These are phyloP conservation scores for Lanmaoa rubissima DNA, from an alignment of 768 basidiomycete genomes.

Conservation along the genomic window DNA sequence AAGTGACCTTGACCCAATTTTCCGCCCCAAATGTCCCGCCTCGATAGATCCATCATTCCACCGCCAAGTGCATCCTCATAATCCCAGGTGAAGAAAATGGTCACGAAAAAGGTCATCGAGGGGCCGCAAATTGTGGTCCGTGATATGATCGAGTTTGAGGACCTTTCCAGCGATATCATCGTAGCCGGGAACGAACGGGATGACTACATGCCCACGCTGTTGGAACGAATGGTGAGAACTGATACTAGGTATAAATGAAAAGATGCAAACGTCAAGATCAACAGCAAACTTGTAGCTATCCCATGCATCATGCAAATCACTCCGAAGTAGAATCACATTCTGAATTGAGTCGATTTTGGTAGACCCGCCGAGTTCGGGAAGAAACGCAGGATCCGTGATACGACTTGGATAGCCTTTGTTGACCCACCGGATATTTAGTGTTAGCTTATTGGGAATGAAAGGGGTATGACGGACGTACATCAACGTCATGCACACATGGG, in stretches of 20 bases:
- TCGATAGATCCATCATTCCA: background rate
- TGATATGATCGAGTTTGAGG: conserved; percentile 28
- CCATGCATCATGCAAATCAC: conserved; percentile 27
- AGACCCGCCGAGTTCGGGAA: conserved; percentile 5
- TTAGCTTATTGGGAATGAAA: background rate
- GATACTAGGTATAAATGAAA: background rate
- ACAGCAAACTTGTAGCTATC: conserved; percentile 28
- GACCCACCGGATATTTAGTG: conserved; percentile 22
- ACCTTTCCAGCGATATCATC: background rate
- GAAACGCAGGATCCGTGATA: conserved; percentile 18
- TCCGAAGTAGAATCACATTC: conserved; percentile 28
- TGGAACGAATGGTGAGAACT: background rate
- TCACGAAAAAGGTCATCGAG: conserved; percentile 33
- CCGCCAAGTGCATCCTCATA: conserved; percentile 2
- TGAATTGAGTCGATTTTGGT: conserved; percentile 26
- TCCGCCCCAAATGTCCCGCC: background rate
- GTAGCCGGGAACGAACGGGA: background rate
- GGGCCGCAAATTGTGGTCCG: conserved; percentile 28
- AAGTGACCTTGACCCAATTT: background rate
- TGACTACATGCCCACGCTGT: background rate
- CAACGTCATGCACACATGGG: conserved; percentile 25
- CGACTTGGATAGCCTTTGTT: conserved; percentile 16
- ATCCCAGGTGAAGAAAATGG: conserved; percentile 34
- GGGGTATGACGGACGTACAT: background rate
- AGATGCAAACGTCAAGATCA: conserved; percentile 24